Evolutionary conservation across 192 early-diverging fungal species (phyloP).

Genomic region (Chytriomyces confervae): DNA sequence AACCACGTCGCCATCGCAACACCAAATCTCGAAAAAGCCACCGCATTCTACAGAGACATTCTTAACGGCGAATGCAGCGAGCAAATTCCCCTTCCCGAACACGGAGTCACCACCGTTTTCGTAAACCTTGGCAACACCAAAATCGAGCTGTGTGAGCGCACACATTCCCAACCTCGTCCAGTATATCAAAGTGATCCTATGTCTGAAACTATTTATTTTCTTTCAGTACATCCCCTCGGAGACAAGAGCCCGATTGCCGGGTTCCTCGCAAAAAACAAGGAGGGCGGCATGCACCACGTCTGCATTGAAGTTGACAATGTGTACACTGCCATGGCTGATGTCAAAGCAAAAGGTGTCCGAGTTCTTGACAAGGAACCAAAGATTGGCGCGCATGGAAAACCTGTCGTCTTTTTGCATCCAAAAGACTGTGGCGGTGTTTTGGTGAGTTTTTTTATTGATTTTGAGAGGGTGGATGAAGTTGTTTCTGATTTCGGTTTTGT

Average conservation of each 20-base stretch:
- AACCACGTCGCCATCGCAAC: constrained; percentile 87
- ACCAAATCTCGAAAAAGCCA: constrained; percentile 73
- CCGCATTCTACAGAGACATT: constrained; percentile 72
- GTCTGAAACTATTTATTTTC: too few species aligned
- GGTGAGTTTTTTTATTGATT: constrained; percentile 44
- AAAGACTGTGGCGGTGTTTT: constrained; percentile 82
- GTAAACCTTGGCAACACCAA: constrained; percentile 86
- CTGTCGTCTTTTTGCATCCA: constrained; percentile 82
- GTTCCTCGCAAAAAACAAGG: constrained; percentile 80
- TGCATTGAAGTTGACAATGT: constrained; percentile 81
- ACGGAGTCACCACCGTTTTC: constrained; percentile 87
- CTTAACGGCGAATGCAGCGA: constrained; percentile 75
- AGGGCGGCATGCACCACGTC: constrained; percentile 84
- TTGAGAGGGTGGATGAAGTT: too few species aligned
- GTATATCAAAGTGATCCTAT: too few species aligned
- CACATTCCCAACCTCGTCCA: too few species aligned
- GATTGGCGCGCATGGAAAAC: constrained; percentile 82
- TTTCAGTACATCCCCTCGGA: constrained; percentile 68
- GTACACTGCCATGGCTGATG: constrained; percentile 64
- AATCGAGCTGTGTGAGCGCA: constrained; percentile 75
- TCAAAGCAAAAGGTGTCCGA: constrained; percentile 68
- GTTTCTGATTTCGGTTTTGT: too few species aligned
- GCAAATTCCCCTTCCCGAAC: constrained; percentile 74
- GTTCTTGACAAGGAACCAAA: constrained; percentile 74
- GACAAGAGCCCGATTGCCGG: constrained; percentile 78